Base-by-base conservation (phyloP, 2,329 filamentous ascomycete species). In the Torrubiellomyces zombiae region DNA sequence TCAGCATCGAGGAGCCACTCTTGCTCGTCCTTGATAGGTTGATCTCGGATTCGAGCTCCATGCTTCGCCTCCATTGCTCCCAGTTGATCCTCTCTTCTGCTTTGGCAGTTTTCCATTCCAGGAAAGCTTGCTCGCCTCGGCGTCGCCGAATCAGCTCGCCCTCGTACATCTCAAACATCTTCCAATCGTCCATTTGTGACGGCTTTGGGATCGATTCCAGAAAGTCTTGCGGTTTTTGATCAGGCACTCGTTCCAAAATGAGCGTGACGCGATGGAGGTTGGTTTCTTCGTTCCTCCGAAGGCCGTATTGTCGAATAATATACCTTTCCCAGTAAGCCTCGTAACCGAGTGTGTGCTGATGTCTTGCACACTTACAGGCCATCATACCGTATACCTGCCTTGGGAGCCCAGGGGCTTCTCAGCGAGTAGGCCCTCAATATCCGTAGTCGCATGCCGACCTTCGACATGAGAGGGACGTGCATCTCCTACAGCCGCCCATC, bases 151-250 rank as follows among this genome's bases (percentile, higher is more conserved):
- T 47, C 38, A 49, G 48, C 25, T 55, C 53, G 8, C 46, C 52
- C 38, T 63, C 52, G 16, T 54, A 38, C 32, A 54, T 56, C 33
- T 62, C 49, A 39, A 59, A 68, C 7, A 65, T 36, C 2, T 45
- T 30, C 63, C 61, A 71, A 29, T 71, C 64, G 30, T 71, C 67
- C 5, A 65, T 34, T 38, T 70, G 60, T 3, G 63, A 65, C 3
- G 65, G 64, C 8, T 40, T 50, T 1, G 66, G 66, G 9, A 65
- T 48, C n/a, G 35, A 28, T n/a, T 41, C 32, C 7, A 68, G 34
- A 5, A 56, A 45, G 6, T 54, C 40, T 31, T 66, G 44, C 3
- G 56, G 33, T 2, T 28, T 45, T 34, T 67, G 60, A 8, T 44
- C 47, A 0, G 42, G 24, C 6, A 53, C 45, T 13, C 58, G 53